Evolutionary conservation across 257 asterid species (phyloP).

Genomic region (Gentiana straminea): DNA sequence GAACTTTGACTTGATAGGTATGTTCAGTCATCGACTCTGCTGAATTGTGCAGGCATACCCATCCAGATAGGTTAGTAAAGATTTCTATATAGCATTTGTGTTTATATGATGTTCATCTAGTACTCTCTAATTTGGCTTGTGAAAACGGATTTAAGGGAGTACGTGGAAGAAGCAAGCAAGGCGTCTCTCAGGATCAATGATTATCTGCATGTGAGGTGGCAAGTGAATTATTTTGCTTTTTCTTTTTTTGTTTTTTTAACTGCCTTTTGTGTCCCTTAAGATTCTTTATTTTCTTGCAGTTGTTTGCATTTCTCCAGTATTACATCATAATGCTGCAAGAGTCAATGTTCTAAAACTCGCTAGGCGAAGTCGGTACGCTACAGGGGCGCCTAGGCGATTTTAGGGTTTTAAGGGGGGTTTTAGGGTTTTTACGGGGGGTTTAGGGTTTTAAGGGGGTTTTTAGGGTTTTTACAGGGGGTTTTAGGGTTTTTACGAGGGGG

Average conservation of each 20-base stretch:
- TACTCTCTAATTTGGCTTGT: not conserved
- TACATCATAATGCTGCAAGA: no score
- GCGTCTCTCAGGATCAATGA: conserved; percentile 78
- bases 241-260: not conserved
- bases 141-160: conserved; percentile 39
- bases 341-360: no score
- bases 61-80: conserved; percentile 71
- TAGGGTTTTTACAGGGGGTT: no score
- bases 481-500: no score
- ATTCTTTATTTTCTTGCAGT: no score
- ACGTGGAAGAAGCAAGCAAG: conserved; percentile 68
- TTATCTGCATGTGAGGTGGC: conserved; percentile 89
- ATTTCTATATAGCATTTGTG: not conserved
- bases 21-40: conserved; percentile 91
- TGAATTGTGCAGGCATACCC: conserved; percentile 89
- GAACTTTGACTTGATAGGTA: conserved; percentile 40
- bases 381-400: no score
- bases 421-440: no score
- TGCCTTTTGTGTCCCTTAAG: no score
- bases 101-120: not conserved
- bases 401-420: no score
- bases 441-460: no score
- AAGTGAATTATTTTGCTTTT: conserved; percentile 18
- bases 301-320: no score
- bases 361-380: no score